phyloP scores from a whole-genome alignment of 768 basidiomycete species.

The Leccinum variicolor region DNA sequence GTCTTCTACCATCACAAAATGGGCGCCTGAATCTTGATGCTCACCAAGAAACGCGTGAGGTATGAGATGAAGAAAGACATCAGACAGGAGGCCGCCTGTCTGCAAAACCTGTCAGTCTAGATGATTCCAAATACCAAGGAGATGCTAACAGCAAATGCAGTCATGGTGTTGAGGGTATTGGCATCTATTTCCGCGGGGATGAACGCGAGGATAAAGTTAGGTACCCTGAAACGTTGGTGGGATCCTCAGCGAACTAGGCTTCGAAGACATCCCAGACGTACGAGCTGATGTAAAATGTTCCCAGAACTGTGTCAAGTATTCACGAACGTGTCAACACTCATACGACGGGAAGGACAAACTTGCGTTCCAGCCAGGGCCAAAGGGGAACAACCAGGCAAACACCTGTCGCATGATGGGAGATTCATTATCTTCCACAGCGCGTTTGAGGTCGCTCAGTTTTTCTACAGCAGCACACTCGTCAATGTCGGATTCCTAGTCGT shows the following conservation, averaged over 20 bases:
- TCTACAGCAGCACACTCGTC: conserved; percentile 39
- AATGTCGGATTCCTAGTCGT: conserved; percentile 42
- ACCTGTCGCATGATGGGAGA: conserved; percentile 78
- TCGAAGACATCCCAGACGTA: conserved; percentile 40
- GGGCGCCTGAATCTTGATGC: conserved; percentile 65
- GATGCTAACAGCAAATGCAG: conserved; percentile 77
- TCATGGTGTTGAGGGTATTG: conserved; percentile 90
- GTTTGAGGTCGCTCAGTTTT: conserved; percentile 57
- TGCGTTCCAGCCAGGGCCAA: conserved; percentile 87
- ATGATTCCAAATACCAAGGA: conserved; percentile 9
- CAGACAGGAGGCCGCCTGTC: conserved; percentile 89
- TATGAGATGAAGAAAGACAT: conserved; percentile 89
- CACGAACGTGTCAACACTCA: conserved; percentile 18
- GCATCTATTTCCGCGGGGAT: conserved; percentile 86
- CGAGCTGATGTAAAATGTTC: conserved; percentile 97
- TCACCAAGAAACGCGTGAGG: conserved; percentile 94
- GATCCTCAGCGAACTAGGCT: conserved; percentile 18
- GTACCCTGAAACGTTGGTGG: conserved; percentile 53
- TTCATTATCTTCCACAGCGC: conserved; percentile 54
- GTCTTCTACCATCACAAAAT: conserved; percentile 83
- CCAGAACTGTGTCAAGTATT: conserved; percentile 52
- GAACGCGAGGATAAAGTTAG: conserved; percentile 93
- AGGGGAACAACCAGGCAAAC: conserved; percentile 82
- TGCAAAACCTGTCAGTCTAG: conserved; percentile 30
- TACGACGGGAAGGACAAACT: conserved; percentile 31